A percentile compares a stretch with the other conserved stretches of the same genome.
Evolutionary conservation across 2,329 filamentous ascomycete genomes (phyloP).

Genomic region (Claviceps sp.): DNA sequence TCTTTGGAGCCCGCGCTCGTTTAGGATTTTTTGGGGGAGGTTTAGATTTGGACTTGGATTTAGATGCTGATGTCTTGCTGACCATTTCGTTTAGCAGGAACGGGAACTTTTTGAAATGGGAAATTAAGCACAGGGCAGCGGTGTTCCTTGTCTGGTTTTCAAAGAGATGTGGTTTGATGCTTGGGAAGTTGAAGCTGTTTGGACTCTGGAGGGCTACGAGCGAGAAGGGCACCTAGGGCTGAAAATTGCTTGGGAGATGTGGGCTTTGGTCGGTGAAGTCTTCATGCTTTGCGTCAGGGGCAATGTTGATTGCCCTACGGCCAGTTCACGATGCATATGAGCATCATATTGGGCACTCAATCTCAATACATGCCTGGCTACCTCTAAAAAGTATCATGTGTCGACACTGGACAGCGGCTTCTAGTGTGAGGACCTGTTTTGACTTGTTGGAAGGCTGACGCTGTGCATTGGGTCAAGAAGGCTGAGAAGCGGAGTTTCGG

Average conservation of each 20-base stretch:
- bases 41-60: neutral
- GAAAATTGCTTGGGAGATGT: constrained; percentile 1
- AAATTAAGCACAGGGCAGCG: neutral
- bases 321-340: no score
- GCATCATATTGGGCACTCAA: no score
- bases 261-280: neutral
- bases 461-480: neutral
- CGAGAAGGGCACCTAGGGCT: neutral
- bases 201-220: neutral
- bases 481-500: neutral
- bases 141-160: neutral
- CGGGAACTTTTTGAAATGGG: neutral
- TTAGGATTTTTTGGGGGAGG: neutral
- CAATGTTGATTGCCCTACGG: neutral
- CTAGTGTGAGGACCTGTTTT: no score
- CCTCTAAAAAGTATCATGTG: no score
- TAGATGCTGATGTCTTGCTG: constrained; percentile 1
- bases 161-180: neutral
- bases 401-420: no score
- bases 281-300: neutral
- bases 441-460: no score
- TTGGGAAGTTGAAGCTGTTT: neutral
- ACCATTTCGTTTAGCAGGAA: constrained; percentile 3
- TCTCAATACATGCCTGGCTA: no score
- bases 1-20: neutral